These are phyloP conservation scores for Paramecium primaurelia DNA, from an alignment of 73 alveolate genomes.

Conservation along the genomic window DNA sequence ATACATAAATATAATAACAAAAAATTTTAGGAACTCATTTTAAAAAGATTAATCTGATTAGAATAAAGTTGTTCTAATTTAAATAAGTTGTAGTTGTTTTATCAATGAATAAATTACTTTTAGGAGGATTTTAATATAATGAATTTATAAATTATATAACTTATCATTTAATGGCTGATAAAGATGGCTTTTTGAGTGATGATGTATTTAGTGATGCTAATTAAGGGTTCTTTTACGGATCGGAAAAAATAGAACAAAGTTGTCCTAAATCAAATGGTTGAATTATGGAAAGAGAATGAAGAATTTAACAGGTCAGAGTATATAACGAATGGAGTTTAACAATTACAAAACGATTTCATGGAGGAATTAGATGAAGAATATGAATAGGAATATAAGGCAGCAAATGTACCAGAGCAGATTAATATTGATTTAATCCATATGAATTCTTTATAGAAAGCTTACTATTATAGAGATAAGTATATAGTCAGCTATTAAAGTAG, in stretches of 20 bases:
- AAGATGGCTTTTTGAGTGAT: conserved; percentile 17
- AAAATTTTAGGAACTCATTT: no score
- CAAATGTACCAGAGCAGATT: neutral
- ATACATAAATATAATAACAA: no score
- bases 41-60: neutral
- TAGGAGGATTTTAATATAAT: neutral
- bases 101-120: neutral
- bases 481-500: neutral
- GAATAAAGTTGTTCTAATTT: neutral
- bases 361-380: conserved; percentile 38
- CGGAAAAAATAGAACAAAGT: neutral
- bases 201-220: conserved; percentile 13
- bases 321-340: neutral
- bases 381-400: conserved; percentile 8
- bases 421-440: conserved; percentile 10
- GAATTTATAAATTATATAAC: neutral
- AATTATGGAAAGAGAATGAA: neutral
- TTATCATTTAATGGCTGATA: neutral
- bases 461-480: neutral
- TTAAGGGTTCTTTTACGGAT: neutral
- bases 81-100: neutral
- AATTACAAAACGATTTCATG: neutral
- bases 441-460: conserved; percentile 17
- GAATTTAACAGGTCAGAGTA: neutral
- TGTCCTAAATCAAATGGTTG: neutral